phyloP scores from a whole-genome alignment of 192 early-diverging fungal species.

The Umbelopsis vinacea region DNA sequence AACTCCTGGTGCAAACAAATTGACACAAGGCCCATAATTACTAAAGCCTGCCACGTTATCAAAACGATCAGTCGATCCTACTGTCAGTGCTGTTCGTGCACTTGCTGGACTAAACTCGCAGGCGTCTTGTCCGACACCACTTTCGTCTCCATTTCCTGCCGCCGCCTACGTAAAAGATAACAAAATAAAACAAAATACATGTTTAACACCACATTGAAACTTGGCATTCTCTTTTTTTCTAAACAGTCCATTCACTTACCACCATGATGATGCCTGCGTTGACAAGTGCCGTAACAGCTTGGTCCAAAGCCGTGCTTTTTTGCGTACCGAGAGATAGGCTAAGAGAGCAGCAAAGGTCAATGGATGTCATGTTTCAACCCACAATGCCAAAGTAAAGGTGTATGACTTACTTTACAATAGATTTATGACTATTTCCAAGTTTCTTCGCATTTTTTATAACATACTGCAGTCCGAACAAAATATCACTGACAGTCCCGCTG shows the following conservation, averaged over 20 bases:
- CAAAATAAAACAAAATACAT: background rate
- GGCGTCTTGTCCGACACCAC: conserved; percentile 47
- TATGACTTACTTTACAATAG: conserved; percentile 26
- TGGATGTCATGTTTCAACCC: conserved; percentile 22
- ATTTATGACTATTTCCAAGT: background rate
- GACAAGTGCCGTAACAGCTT: conserved; percentile 45
- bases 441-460: conserved; percentile 20
- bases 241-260: conserved; percentile 11
- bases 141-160: conserved; percentile 51
- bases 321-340: conserved; percentile 50
- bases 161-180: conserved; percentile 37
- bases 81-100: conserved; percentile 47
- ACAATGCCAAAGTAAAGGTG: conserved; percentile 25
- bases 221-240: no score
- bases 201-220: background rate
- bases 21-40: conserved; percentile 57
- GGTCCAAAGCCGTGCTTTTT: conserved; percentile 46
- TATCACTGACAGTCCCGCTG: conserved; percentile 40
- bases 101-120: conserved; percentile 55
- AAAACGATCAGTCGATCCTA: conserved; percentile 45
- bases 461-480: conserved; percentile 49
- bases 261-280: conserved; percentile 44
- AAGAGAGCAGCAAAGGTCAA: background rate
- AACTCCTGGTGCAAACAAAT: conserved; percentile 52
- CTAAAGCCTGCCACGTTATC: conserved; percentile 53